Evolutionary conservation across 768 basidiomycete genomes (phyloP), one percentile per base, ranked within the genome.

Genomic region (Hirschioporus abietinus): DNA sequence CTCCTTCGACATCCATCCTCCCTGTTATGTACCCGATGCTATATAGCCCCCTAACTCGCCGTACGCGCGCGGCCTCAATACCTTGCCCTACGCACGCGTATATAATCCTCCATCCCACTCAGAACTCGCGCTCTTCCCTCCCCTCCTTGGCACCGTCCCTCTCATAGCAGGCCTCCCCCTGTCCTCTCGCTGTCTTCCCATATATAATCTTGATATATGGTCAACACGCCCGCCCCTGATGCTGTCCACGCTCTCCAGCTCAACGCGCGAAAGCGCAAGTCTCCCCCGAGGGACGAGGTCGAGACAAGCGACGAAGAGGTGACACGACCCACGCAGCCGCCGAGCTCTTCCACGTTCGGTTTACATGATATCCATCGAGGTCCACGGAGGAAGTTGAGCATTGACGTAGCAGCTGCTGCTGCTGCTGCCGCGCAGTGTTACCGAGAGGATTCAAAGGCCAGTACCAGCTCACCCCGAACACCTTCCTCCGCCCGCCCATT

Each of bases 181-280:
- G 66, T 66, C 73, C 58, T 75, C 75, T 17, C 72, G 71, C 36
- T 69, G 70, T 61, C 74, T 73, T 17, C 65, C 71, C 52, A 70
- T 75, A 5, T 52, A 30, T 30, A 30, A 30, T 30, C 30, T 30
- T 30, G 30, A 30, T 30, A 52, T 52, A 52, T 52, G 42, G 62
- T 78, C 81, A 0, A 80, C 86, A 9, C 76, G 82, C 23, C 82
- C 81, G 64, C 79, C 82, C 10, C 42, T 15, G 60, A 61, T 34
- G 30, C 60, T 34, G 60, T 61, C 60, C 60, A 61, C 60, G 30
- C 60, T 17, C 60, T 17, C 25, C 60, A 61, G 30, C 60, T 61
- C 24, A 25, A 61, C 24, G 60, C 24, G 25, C 24, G 60, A 15
- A 61, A 61, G 30, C 60, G 60, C 60, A 61, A 61, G 30, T 61